Evolutionary conservation across 768 basidiomycete species (phyloP).

Genomic region (Cubamyces lactineus): DNA sequence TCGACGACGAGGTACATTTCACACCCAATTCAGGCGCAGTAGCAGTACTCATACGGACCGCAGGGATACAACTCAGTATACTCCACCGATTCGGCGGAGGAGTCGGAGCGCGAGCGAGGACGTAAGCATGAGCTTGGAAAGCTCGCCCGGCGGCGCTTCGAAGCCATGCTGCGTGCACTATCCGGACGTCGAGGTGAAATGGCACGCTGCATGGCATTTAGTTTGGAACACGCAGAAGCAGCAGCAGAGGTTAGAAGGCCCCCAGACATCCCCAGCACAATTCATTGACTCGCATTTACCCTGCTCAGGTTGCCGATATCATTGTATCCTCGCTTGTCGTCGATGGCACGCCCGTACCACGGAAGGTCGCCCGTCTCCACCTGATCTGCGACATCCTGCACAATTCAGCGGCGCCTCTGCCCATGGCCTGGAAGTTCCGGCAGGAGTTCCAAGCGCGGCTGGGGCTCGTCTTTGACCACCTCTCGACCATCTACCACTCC

Average conservation of each 20-base stretch:
- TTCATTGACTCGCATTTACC: conserved; percentile 5
- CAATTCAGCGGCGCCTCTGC: conserved; percentile 91
- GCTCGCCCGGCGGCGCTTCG: conserved; percentile 82
- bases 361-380: conserved; percentile 93
- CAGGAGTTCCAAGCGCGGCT: conserved; percentile 91
- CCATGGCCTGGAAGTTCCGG: conserved; percentile 97
- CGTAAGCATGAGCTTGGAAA: conserved; percentile 79
- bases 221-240: conserved; percentile 94
- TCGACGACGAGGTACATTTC: conserved; percentile 71
- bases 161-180: conserved; percentile 86
- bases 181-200: conserved; percentile 88
- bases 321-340: conserved; percentile 88
- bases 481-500: conserved; percentile 91
- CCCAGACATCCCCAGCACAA: conserved; percentile 6
- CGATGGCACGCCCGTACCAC: conserved; percentile 94
- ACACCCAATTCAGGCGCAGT: background rate
- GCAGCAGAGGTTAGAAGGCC: conserved; percentile 73
- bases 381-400: conserved; percentile 97
- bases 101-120: conserved; percentile 83
- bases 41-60: background rate
- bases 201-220: conserved; percentile 96
- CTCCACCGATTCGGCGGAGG: conserved; percentile 93
- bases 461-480: conserved; percentile 94
- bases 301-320: conserved; percentile 78
- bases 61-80: conserved; percentile 88